Percentiles rank a stretch among this genome's conserved stretches.
Conservation (phyloP, 345 rosid species). For the Eucalyptus dawsonii region DNA sequence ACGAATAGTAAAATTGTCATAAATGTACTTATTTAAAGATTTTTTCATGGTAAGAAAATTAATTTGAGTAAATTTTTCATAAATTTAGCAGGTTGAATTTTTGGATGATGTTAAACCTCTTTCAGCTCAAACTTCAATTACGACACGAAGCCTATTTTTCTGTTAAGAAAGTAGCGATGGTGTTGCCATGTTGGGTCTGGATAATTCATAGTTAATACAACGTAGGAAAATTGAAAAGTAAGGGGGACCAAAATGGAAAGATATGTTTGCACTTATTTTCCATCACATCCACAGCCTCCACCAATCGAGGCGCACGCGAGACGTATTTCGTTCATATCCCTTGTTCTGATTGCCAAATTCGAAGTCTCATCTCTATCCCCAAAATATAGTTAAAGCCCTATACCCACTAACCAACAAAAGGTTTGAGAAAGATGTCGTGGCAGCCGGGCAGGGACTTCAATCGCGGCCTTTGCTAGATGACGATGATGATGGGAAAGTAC, state of each 20-base stretch:
- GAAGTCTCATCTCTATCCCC: neutral
- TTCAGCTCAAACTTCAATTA: neutral
- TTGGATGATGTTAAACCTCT: too few relatives aligned
- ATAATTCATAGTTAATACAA: neutral
- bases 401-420: neutral
- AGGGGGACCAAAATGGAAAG: neutral
- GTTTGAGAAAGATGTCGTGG: neutral
- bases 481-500: neutral
- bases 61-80: too few relatives aligned
- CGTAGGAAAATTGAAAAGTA: neutral
- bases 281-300: neutral
- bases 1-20: too few relatives aligned
- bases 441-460: neutral
- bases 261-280: neutral
- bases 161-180: neutral
- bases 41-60: too few relatives aligned
- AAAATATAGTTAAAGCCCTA: neutral
- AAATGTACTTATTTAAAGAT: too few relatives aligned
- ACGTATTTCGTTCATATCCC: neutral
- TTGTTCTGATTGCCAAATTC: neutral
- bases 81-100: fast-evolving
- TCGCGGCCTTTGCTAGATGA: neutral
- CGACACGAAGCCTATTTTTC: neutral
- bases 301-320: neutral
- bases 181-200: neutral